Evolutionary conservation across 2,329 filamentous ascomycete species (phyloP).

Genomic region (Trichoderma semiorbis): DNA sequence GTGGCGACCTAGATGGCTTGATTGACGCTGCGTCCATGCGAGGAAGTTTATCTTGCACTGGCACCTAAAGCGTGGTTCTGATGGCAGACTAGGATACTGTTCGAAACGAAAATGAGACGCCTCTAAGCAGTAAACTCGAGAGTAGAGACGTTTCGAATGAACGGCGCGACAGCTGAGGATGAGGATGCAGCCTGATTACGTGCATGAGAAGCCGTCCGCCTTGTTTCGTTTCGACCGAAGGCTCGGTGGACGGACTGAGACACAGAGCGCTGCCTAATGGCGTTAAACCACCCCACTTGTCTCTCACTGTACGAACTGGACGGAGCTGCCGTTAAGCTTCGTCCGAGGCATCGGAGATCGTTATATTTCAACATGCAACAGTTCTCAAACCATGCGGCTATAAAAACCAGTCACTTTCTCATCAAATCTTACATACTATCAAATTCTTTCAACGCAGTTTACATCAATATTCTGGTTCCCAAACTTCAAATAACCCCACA

Average conservation of each 20-base stretch:
- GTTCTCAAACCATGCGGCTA: not conserved
- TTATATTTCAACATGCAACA: not conserved
- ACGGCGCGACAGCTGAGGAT: not conserved
- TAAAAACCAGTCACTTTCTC: not conserved
- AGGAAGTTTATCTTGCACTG: not conserved
- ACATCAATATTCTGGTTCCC: not conserved
- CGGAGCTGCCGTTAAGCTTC: not conserved
- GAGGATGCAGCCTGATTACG: not conserved
- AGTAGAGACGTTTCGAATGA: not conserved
- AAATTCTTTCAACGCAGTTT: not conserved
- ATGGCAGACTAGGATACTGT: not conserved
- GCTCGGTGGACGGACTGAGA: not conserved
- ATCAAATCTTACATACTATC: not conserved
- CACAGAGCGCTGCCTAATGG: not conserved
- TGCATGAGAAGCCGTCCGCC: not conserved
- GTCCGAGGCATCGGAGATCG: not conserved
- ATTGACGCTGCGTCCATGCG: not conserved
- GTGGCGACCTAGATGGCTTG: not conserved
- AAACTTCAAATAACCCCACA: not conserved
- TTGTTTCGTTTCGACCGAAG: not conserved
- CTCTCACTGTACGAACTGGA: not conserved
- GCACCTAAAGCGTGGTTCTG: not conserved
- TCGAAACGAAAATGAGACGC: not conserved
- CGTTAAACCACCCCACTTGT: not conserved
- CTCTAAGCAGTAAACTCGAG: not conserved